Conservation (phyloP, 2,329 filamentous ascomycete species). For the Bipolaris victoriae region DNA sequence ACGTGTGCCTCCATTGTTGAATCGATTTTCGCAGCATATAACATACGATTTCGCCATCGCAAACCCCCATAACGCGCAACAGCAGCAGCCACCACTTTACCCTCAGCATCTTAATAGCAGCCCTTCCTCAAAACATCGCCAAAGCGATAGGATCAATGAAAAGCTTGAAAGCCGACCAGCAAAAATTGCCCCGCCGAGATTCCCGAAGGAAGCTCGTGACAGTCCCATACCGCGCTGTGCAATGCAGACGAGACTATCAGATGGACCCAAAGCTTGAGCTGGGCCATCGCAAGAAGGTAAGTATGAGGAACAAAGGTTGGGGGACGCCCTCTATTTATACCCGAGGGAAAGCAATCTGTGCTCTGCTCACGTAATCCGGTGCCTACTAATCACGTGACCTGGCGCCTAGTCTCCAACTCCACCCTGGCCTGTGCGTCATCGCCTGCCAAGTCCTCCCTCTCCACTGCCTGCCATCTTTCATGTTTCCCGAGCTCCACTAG, state of each 20-base stretch:
- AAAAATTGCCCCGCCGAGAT: conserved; percentile 45
- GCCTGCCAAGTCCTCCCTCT: not conserved
- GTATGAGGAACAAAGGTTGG: conserved; percentile 17
- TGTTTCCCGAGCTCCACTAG: not conserved
- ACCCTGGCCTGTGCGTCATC: conserved; percentile 7
- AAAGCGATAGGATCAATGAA: conserved; percentile 48
- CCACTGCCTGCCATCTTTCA: not conserved
- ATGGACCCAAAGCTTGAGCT: conserved; percentile 42
- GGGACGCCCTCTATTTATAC: conserved; percentile 1
- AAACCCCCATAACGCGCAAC: too few relatives aligned
- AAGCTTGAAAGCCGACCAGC: conserved; percentile 33
- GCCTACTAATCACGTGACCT: not conserved
- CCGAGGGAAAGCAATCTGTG: not conserved
- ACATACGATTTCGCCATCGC: too few relatives aligned
- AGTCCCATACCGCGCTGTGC: conserved; percentile 47
- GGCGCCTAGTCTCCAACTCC: not conserved
- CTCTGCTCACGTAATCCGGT: not conserved
- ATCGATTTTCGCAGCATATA: too few relatives aligned
- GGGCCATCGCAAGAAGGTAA: conserved; percentile 45
- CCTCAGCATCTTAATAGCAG: not conserved
- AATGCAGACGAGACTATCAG: conserved; percentile 46
- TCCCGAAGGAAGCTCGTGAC: conserved; percentile 46
- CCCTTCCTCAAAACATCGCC: conserved; percentile 49
- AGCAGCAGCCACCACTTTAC: too few relatives aligned
- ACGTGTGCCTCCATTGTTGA: too few relatives aligned